Evolutionary conservation across 495 filamentous ascomycete species (phyloP).

Genomic region (Endocarpon pusillum): DNA sequence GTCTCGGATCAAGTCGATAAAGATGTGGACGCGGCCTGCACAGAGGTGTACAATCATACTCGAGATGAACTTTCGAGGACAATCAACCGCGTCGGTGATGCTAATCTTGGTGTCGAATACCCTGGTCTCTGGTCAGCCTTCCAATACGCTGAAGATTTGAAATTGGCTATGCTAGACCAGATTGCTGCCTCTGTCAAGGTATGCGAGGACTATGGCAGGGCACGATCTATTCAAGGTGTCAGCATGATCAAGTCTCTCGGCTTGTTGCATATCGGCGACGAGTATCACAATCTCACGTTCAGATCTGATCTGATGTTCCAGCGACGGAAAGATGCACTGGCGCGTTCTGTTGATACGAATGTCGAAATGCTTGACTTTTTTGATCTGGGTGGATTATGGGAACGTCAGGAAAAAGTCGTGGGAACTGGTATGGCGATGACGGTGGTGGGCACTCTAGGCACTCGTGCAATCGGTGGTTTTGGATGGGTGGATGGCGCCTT

Average conservation of each 20-base stretch:
- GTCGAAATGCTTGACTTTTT: slow-evolving; percentile 88
- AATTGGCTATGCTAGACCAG: slow-evolving; percentile 75
- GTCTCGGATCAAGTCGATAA: slow-evolving; percentile 65
- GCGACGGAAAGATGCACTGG: slow-evolving; percentile 59
- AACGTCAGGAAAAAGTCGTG: slow-evolving; percentile 84
- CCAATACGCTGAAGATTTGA: slow-evolving; percentile 84
- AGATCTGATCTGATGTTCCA: slow-evolving; percentile 84
- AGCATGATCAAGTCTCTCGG: slow-evolving; percentile 76
- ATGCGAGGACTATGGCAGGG: slow-evolving; percentile 74
- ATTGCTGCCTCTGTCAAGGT: slow-evolving; percentile 58
- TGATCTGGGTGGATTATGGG: slow-evolving; percentile 64
- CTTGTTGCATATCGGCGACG: slow-evolving; percentile 70
- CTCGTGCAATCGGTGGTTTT: slow-evolving; percentile 62
- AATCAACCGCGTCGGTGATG: slow-evolving; percentile 58
- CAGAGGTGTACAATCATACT: slow-evolving; percentile 69
- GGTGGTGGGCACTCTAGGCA: slow-evolving; percentile 69
- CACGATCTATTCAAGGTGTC: slow-evolving; percentile 65
- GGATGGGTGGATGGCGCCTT: slow-evolving; percentile 81
- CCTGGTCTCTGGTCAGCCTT: slow-evolving; percentile 72
- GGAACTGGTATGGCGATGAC: slow-evolving; percentile 89
- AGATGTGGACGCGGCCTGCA: slow-evolving; percentile 68
- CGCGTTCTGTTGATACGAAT: slow-evolving; percentile 68
- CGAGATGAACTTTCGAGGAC: slow-evolving; percentile 50
- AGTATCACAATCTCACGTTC: slow-evolving; percentile 73
- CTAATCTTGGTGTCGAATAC: slow-evolving; percentile 66